phyloP scores from a whole-genome alignment of 768 basidiomycete species.

The Tricholoma matsutake region DNA sequence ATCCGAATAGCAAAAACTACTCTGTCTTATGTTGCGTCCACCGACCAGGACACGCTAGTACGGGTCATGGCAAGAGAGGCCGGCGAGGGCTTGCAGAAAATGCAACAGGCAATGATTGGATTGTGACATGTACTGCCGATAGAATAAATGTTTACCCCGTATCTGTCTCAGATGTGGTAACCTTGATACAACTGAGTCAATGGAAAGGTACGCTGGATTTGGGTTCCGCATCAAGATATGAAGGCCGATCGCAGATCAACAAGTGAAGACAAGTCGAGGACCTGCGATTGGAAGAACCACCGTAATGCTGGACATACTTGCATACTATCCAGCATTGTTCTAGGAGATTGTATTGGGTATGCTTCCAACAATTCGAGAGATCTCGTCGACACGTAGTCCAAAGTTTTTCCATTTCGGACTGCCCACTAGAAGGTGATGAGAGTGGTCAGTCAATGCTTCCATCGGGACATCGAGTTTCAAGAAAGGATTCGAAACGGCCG shows the following conservation, averaged over 20 bases:
- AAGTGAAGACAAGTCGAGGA: constrained; percentile 13
- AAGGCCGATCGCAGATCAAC: constrained; percentile 17
- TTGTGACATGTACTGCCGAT: constrained; percentile 19
- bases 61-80: constrained; percentile 77
- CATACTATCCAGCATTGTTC: constrained; percentile 3
- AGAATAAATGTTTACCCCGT: constrained; percentile 63
- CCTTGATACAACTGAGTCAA: constrained; percentile 80
- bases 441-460: constrained; percentile 49
- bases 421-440: constrained; percentile 56
- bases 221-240: constrained; percentile 40
- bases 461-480: constrained; percentile 55
- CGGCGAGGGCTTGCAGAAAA: constrained; percentile 47
- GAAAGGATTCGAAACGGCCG: constrained; percentile 84
- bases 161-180: constrained; percentile 85
- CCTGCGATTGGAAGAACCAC: constrained; percentile 17
- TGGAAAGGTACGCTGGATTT: constrained; percentile 59
- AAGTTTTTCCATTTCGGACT: constrained; percentile 69
- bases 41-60: constrained; percentile 71
- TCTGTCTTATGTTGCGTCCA: constrained; percentile 63
- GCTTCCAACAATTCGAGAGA: constrained; percentile 57
- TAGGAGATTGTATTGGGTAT: constrained; percentile 22
- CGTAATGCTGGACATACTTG: not conserved
- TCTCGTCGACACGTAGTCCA: constrained; percentile 69
- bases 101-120: constrained; percentile 46
- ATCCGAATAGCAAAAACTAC: constrained; percentile 55